These are phyloP conservation scores for Desmodesmus armatus DNA, from an alignment of 139 green algal genomes.

Conservation along the genomic window DNA sequence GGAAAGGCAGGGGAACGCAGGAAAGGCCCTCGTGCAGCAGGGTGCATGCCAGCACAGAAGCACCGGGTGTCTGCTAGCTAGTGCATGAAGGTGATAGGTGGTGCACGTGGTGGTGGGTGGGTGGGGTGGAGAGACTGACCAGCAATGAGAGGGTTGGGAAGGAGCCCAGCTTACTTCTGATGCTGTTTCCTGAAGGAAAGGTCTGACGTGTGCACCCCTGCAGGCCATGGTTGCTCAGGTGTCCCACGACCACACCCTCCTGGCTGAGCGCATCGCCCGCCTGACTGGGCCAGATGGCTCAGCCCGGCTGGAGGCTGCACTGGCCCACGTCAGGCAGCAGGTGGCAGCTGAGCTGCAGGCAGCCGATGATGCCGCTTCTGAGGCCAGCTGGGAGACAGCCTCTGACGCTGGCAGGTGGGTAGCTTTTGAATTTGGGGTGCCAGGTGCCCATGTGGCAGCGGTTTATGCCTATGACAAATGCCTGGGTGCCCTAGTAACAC, in stretches of 20 bases:
- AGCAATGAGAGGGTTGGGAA: too few species aligned
- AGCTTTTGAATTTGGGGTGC: background rate
- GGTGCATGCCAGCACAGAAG: background rate
- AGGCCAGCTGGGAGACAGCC: slow-evolving; percentile 4
- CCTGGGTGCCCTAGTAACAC: too few species aligned
- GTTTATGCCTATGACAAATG: too few species aligned
- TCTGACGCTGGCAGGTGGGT: background rate
- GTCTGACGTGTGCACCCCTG: too few species aligned
- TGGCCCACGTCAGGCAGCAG: slow-evolving; percentile 61
- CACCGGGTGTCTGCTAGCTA: slow-evolving; percentile 1
- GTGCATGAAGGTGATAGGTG: background rate
- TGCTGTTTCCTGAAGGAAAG: too few species aligned
- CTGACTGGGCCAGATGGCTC: slow-evolving; percentile 73
- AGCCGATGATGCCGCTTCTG: slow-evolving; percentile 3
- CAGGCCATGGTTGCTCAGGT: slow-evolving; percentile 76
- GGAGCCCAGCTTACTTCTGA: too few species aligned
- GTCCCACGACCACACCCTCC: slow-evolving; percentile 76
- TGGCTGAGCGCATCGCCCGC: slow-evolving; percentile 72
- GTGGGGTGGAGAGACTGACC: background rate
- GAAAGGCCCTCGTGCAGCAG: background rate
- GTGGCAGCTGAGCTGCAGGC: slow-evolving; percentile 46
- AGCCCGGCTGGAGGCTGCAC: slow-evolving; percentile 78
- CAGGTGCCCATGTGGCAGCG: background rate
- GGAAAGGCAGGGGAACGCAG: background rate
- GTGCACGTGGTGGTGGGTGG: background rate